These are phyloP conservation scores for Apiotrichum sp. DNA, from an alignment of 1,284 basidiomycete genomes.

Conservation along the genomic window DNA sequence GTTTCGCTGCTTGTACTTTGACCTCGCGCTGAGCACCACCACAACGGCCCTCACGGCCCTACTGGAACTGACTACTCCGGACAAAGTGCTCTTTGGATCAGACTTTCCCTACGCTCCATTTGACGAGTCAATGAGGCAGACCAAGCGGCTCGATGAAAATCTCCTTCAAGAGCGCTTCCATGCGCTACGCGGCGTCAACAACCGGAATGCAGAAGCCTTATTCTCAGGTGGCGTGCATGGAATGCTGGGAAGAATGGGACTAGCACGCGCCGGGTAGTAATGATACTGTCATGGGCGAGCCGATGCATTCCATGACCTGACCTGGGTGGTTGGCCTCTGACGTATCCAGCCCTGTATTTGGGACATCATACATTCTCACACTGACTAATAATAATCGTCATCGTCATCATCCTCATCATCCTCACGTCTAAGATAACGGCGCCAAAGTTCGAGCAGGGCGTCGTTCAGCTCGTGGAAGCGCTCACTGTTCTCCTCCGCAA, in stretches of 20 bases:
- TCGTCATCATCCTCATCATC: no score
- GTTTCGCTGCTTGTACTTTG: slow-evolving; percentile 4
- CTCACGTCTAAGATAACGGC: no score
- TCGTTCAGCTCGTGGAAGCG: no score
- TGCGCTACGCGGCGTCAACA: background rate
- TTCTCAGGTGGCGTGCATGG: background rate
- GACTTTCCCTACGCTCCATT: slow-evolving; percentile 6
- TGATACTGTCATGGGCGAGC: background rate
- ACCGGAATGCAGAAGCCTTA: background rate
- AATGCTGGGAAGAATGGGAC: background rate
- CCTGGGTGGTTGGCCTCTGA: no score
- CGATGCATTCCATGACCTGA: no score
- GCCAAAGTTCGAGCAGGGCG: no score
- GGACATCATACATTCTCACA: no score
- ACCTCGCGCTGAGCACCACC: slow-evolving; percentile 1
- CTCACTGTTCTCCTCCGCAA: no score
- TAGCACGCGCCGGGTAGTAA: background rate
- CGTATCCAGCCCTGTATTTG: no score
- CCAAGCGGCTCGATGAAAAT: slow-evolving; percentile 3
- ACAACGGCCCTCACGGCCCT: slow-evolving; percentile 1
- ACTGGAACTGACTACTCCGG: slow-evolving; percentile 1
- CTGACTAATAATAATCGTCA: no score
- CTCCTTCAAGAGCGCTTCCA: background rate
- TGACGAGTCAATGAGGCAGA: background rate
- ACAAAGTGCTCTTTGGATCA: slow-evolving; percentile 3